These are phyloP conservation scores for Backusella sp. DNA, from an alignment of 192 early-diverging fungal species.

Conservation along the genomic window DNA sequence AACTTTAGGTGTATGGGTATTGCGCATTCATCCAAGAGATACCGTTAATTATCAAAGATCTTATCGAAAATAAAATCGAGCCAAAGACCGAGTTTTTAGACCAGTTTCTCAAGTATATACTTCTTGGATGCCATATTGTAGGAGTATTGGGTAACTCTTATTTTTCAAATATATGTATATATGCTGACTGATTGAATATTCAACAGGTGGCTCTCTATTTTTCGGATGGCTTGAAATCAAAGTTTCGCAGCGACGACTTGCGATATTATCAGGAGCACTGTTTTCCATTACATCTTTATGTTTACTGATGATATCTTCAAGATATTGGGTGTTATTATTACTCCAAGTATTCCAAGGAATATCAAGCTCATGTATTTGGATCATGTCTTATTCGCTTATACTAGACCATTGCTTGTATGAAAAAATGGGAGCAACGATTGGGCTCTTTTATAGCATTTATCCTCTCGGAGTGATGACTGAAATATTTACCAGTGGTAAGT, in stretches of 20 bases:
- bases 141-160: neutral
- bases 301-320: neutral
- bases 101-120: neutral
- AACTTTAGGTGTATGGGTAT: neutral
- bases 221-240: neutral
- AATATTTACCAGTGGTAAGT: neutral
- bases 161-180: neutral
- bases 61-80: neutral
- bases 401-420: neutral
- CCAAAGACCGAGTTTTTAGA: neutral
- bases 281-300: neutral
- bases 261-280: neutral
- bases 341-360: neutral
- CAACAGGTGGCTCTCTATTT: neutral
- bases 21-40: neutral
- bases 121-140: conserved; percentile 1
- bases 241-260: neutral
- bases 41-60: neutral
- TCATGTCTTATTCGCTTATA: neutral
- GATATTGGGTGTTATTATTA: neutral
- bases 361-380: neutral
- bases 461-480: neutral
- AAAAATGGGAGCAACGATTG: neutral
- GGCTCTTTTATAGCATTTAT: neutral
- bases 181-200: neutral